Conservation (phyloP, 805 yeast genomes). For the Metschnikowia gruessii region DNA sequence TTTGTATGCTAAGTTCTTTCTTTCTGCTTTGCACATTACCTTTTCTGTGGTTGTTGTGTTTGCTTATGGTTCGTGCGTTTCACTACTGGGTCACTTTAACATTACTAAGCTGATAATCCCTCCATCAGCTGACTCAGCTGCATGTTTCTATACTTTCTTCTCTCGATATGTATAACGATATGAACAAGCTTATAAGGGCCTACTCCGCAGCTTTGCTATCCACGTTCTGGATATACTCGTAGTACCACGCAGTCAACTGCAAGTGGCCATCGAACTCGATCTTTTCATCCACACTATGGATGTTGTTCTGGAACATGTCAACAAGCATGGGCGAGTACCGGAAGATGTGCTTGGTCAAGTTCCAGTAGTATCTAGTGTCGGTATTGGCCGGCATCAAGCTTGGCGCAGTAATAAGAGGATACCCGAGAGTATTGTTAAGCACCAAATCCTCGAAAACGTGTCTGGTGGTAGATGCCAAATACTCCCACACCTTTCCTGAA, state of each 20-base stretch:
- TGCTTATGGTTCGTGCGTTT: no score
- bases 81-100: no score
- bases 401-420: constrained; percentile 49
- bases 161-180: no score
- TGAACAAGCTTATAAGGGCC: no score
- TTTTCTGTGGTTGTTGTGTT: no score
- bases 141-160: no score
- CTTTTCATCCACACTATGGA: constrained; percentile 60
- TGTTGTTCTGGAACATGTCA: constrained; percentile 11
- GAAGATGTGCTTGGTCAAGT: constrained; percentile 56
- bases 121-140: no score
- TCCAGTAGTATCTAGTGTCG: constrained; percentile 67
- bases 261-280: constrained; percentile 56
- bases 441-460: constrained; percentile 47
- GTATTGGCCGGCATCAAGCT: constrained; percentile 66
- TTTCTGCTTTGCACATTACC: no score
- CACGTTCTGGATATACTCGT: constrained; percentile 25
- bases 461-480: constrained; percentile 43
- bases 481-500: constrained; percentile 38
- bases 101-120: no score
- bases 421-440: constrained; percentile 26
- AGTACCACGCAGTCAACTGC: constrained; percentile 54
- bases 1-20: no score
- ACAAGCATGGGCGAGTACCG: constrained; percentile 52
- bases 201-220: constrained; percentile 7